These are phyloP conservation scores for Claviceps humidiphila DNA, from an alignment of 2,329 filamentous ascomycete species.

Conservation along the genomic window DNA sequence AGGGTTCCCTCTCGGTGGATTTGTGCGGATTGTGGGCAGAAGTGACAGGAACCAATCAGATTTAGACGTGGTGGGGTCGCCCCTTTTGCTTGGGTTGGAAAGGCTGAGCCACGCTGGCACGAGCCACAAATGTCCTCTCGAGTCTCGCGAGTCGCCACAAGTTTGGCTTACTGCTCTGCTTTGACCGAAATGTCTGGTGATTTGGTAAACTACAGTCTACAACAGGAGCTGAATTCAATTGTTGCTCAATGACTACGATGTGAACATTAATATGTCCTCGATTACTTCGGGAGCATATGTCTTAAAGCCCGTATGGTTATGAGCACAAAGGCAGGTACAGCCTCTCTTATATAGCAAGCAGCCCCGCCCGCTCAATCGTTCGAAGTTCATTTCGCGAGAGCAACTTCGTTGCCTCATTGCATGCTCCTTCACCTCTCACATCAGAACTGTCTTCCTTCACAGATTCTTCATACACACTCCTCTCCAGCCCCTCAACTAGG, in stretches of 20 bases:
- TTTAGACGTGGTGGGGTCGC: not conserved
- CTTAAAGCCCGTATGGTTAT: too few species aligned
- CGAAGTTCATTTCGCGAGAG: not conserved
- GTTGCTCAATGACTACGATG: not conserved
- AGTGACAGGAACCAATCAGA: constrained; percentile 20
- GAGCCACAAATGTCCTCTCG: constrained; percentile 3
- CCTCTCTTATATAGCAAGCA: too few species aligned
- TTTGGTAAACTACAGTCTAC: too few species aligned
- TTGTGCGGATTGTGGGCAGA: constrained; percentile 5
- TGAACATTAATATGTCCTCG: too few species aligned
- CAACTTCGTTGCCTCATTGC: not conserved
- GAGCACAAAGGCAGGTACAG: too few species aligned
- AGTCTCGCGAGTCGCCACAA: too few species aligned
- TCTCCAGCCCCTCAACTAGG: not conserved
- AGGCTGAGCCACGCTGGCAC: not conserved
- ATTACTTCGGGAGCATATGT: too few species aligned
- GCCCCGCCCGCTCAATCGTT: not conserved
- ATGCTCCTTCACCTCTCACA: not conserved
- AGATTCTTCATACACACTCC: not conserved
- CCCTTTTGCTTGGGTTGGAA: not conserved
- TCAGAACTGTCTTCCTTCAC: not conserved
- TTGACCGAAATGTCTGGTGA: too few species aligned
- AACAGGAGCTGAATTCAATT: not conserved
- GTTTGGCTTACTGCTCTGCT: not conserved
- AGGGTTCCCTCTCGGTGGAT: constrained; percentile 19